Base-by-base conservation (phyloP, 495 filamentous ascomycete genomes). In the Penicillium waksmanii region DNA sequence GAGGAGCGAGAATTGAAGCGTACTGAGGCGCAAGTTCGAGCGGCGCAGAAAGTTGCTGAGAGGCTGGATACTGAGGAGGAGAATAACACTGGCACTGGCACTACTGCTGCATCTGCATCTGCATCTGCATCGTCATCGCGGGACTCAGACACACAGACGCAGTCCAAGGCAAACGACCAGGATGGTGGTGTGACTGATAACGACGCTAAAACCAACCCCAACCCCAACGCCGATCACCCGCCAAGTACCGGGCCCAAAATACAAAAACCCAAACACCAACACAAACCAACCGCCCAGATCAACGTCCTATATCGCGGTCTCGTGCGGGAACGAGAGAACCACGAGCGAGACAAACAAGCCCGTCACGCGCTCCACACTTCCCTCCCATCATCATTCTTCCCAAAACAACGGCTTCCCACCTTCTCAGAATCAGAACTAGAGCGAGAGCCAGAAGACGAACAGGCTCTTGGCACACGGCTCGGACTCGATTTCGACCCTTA, bases 11-110 rank as follows among this genome's bases (percentile, higher is more conserved):
- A 95, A 75, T 82, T 86, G 66, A 84, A 79, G 53, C 78, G 91
- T 57, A 58, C 79, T 4, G 92, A 95, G 71, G 80, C 81, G 23
- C 80, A 86, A 74, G 73, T 93, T 0, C 76, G 78, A 35, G 90
- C 84, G 5, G 94, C 91, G 40, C 91, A 93, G 82, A 93, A 88
- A 72, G 88, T 96, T 9, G 84, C 87, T 10, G 93, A 96, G 80
- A 64, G 84, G 42, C 78, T 96, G 76, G 86, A 88, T 57, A 80
- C 81, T 27, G 84, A 81, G 56, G 69, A 66, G 3, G 70, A 71
- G 44, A 65, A 47, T 21, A 62, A 9, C 12, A 38, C 36, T 13
- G 15, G 12, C 10, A 9, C 44, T 17, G 9, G 36, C 11, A 3
- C 36, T 13, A 38, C 4, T 38, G 36, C 44, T 17, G 9, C 17